Evolutionary conservation across 768 basidiomycete genomes (phyloP), one percentile per base, ranked within the genome.

Genomic region (Guyanaporus albipodus): DNA sequence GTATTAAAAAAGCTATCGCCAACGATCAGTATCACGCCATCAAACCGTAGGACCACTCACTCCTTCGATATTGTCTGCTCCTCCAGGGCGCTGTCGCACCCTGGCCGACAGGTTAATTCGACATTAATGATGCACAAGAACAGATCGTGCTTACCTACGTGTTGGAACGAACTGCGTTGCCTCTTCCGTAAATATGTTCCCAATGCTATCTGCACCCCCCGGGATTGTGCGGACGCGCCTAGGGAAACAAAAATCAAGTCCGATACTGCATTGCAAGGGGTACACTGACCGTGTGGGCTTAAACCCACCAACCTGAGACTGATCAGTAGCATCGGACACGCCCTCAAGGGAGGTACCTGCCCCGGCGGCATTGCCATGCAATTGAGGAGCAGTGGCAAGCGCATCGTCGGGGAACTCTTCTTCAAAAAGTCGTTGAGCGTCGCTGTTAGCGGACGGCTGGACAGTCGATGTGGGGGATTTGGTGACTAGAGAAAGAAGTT

Each of bases 1-100:
- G 6, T 4, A 12, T 62, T 32, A 65, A 28, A 67, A 68, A 27
- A 68, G 67, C 65, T 67, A 43, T 34, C 18, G 18, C 18, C n/a
- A 14, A 38, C 48, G 24, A 58, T 48, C 26, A 44, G 6, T 8
- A 24, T 36, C 31, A 18, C 6, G 34, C 18, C 11, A 7, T 32
- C 4, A 35, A 8, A 19, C 48, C 26, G 28, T 17, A 27, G 21
- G 12, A 9, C 5, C 6, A 61, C 71, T 55, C 44, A 73, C 72
- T 6, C 64, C 63, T 26, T 68, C 63, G 39, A 87, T 79, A 58
- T 70, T 78, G 59, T 87, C 85, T 39, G 73, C 61, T 21, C 85
- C 85, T 55, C 85, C 85, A 26, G 85, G 85, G 35, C 73, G 75
- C 63, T 87, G 73, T 49, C 83, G 73, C 26, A 87, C 85, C 47